These are phyloP conservation scores for Acer saccharum DNA, from an alignment of 345 rosid species.

Conservation along the genomic window DNA sequence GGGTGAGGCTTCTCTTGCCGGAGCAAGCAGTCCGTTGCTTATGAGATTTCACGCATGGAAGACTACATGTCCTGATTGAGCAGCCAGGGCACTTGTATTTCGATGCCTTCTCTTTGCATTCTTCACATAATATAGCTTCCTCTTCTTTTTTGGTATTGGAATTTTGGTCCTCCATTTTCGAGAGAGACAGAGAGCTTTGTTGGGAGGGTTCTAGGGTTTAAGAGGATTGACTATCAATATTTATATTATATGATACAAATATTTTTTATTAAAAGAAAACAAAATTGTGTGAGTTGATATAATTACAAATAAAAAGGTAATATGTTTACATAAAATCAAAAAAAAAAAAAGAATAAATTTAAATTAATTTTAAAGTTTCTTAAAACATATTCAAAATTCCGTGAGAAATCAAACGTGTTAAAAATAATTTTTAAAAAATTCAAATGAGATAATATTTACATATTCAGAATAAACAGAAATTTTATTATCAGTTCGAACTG, in stretches of 20 bases:
- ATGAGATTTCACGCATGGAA: constrained; percentile 78
- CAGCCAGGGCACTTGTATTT: constrained; percentile 94
- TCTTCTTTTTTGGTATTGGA: not conserved
- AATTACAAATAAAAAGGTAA: too few species aligned
- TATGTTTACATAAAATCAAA: not conserved
- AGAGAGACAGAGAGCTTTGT: too few species aligned
- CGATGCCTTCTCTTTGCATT: constrained; percentile 56
- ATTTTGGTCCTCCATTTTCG: constrained; percentile 20
- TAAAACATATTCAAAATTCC: too few species aligned
- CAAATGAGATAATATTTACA: too few species aligned
- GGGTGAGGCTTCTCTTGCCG: constrained; percentile 59
- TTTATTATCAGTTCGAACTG: too few species aligned
- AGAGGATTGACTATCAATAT: not conserved
- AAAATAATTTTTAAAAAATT: too few species aligned
- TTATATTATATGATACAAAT: too few species aligned
- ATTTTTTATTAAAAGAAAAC: too few species aligned
- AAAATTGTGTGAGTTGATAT: too few species aligned
- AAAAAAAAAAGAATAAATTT: not conserved
- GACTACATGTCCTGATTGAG: constrained; percentile 74
- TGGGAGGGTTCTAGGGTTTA: not conserved
- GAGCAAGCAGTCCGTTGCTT: constrained; percentile 76
- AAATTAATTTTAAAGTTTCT: too few species aligned
- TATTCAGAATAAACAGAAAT: too few species aligned
- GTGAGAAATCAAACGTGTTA: too few species aligned
- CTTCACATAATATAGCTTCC: constrained; percentile 44